Percentiles rank a stretch among this genome's conserved stretches.
Evolutionary conservation across 495 filamentous ascomycete genomes (phyloP).

Genomic region (Penicillium goetzii): DNA sequence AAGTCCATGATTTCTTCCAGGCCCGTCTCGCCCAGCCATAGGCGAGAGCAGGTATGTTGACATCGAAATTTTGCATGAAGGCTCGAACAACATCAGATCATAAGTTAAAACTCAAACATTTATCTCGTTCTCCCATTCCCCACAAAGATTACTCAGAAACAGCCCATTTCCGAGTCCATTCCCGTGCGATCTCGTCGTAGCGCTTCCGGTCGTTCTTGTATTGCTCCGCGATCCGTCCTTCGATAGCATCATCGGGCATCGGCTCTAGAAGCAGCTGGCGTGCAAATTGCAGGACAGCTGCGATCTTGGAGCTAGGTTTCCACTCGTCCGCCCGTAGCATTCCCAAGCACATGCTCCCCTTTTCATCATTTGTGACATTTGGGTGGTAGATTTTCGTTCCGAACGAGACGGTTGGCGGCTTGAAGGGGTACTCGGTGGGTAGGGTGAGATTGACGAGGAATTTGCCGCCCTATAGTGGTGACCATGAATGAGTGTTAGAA

Average conservation of each 20-base stretch:
- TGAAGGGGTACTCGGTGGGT: slow-evolving; percentile 92
- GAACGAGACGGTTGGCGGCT: slow-evolving; percentile 84
- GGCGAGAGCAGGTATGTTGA: background rate
- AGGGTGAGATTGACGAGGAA: slow-evolving; percentile 79
- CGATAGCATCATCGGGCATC: slow-evolving; percentile 92
- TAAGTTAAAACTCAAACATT: slow-evolving; percentile 9
- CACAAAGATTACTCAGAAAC: slow-evolving; percentile 35
- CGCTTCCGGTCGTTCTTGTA: slow-evolving; percentile 70
- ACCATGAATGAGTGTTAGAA: slow-evolving; percentile 6
- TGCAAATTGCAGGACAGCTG: slow-evolving; percentile 77
- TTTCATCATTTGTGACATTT: slow-evolving; percentile 93
- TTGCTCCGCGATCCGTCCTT: slow-evolving; percentile 83
- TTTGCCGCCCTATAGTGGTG: slow-evolving; percentile 62
- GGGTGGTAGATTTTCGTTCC: slow-evolving; percentile 97
- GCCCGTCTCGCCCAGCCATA: background rate
- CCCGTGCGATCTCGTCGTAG: slow-evolving; percentile 81
- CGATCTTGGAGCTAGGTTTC: slow-evolving; percentile 86
- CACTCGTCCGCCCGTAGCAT: slow-evolving; percentile 88
- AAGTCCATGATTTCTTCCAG: background rate
- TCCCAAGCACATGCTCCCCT: slow-evolving; percentile 88
- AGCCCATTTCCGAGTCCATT: slow-evolving; percentile 84
- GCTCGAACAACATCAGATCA: slow-evolving; percentile 5
- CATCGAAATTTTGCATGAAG: background rate
- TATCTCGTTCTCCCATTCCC: background rate
- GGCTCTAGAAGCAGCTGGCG: slow-evolving; percentile 80